These are phyloP conservation scores for Acorus calamus DNA, from an alignment of 106 monocot species.

Conservation along the genomic window DNA sequence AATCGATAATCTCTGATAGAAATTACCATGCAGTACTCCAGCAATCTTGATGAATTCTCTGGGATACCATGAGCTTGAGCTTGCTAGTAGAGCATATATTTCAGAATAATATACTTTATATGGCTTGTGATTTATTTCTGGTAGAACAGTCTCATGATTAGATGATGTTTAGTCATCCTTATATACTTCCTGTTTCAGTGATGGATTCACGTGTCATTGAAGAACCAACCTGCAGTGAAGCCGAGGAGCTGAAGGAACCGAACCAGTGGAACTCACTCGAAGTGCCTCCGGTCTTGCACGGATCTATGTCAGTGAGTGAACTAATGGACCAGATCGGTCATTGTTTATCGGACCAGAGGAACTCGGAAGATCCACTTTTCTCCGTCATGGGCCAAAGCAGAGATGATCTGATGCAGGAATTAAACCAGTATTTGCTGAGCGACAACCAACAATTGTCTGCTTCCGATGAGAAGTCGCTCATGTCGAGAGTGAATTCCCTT, in stretches of 20 bases:
- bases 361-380: conserved; percentile 22
- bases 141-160: too few relatives aligned
- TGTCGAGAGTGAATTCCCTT: conserved; percentile 13
- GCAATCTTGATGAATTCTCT: too few relatives aligned
- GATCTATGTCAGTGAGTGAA: conserved; percentile 87
- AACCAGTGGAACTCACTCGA: conserved; percentile 41
- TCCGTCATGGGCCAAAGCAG: conserved; percentile 8
- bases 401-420: conserved; percentile 47
- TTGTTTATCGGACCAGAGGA: conserved; percentile 61
- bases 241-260: conserved; percentile 13
- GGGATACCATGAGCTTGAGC: too few relatives aligned
- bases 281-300: conserved; percentile 38
- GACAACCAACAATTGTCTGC: conserved; percentile 43
- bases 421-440: conserved; percentile 49
- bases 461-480: conserved; percentile 37
- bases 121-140: too few relatives aligned
- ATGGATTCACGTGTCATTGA: conserved; percentile 17
- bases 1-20: too few relatives aligned
- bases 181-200: conserved; percentile 12
- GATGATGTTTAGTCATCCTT: too few relatives aligned
- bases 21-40: too few relatives aligned
- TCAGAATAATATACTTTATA: too few relatives aligned
- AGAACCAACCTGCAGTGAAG: conserved; percentile 7
- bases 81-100: too few relatives aligned
- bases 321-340: conserved; percentile 66